These are phyloP conservation scores for Oryza meyeriana DNA, from an alignment of 176 grass and related monocot species.

Conservation along the genomic window DNA sequence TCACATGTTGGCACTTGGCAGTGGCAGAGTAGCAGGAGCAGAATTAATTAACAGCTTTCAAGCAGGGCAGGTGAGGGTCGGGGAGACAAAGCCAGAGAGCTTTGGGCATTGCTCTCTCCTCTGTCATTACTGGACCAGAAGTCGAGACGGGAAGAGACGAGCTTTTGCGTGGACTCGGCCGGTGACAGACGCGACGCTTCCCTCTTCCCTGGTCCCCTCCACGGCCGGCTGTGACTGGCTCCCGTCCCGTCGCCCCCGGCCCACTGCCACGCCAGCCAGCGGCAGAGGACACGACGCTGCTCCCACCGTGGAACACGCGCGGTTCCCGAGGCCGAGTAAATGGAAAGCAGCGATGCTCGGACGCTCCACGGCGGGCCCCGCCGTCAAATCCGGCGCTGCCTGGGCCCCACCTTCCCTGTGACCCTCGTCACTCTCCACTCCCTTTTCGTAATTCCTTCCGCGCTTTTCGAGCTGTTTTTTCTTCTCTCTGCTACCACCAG, in stretches of 20 bases:
- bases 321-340: conserved; percentile 16
- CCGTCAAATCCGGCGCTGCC: conserved; percentile 20
- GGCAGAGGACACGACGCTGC: not conserved
- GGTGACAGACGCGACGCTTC: not conserved
- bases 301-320: conserved; percentile 10
- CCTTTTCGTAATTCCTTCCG: not conserved
- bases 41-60: not conserved
- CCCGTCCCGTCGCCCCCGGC: too few species aligned
- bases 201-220: not conserved
- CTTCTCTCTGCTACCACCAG: too few species aligned
- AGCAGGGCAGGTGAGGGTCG: not conserved
- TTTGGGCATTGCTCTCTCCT: not conserved
- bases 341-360: not conserved
- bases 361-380: not conserved
- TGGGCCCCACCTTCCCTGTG: not conserved
- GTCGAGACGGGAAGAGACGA: not conserved
- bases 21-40: too few species aligned
- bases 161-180: not conserved
- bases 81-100: not conserved
- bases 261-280: not conserved
- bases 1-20: not conserved
- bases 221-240: too few species aligned
- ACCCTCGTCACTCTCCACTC: not conserved
- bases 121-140: not conserved
- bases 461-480: not conserved